Base-by-base conservation (phyloP, 129 eudicot species). In the Chrysanthemum seticuspe region DNA sequence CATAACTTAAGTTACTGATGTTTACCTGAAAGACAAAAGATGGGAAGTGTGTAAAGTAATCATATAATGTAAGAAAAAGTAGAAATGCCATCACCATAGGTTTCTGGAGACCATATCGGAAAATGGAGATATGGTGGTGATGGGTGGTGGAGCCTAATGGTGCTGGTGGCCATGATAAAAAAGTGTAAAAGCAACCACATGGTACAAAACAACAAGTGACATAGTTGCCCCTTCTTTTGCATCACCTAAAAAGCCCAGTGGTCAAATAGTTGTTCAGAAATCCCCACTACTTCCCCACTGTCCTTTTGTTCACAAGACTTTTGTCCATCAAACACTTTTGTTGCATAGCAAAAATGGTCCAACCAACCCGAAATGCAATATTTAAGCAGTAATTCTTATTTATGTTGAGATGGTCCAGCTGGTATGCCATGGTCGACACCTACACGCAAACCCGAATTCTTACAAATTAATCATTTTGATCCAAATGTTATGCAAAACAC, bases 121-220 rank as follows among this genome's bases (percentile, higher is more conserved):
- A 77, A 61, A 47, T 10, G 55, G 25, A 59, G 63, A 76, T 76
- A 60, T 60, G 78, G 71, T 74, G 78, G 65, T 55, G 74, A 65
- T 40, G 65, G 50, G 70, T 74, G 78, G 75, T 76, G 80, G 80
- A 62, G 68, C 74, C 59, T 18, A 57, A 58, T 75, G 70, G 75
- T 29, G 59, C 64, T 71, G 77, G 67, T 65, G 72, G 71, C 61
- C 76, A 70, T 40, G 25, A 71, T 62, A 76, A 76, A 40, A 40
- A 77, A 77, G 81, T 77, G 63, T 77, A 74, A 69, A 77, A 69
- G 81, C 48, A 77, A 50, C 74, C 74, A 76, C 80, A 68, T 76
- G 75, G 62, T 58, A 60, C 69, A 68, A 68, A 51, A 12, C n/a
- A 68, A 62, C 49, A 68, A 68, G 18, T 49, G 75, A 23, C 11